phyloP scores from a whole-genome alignment of 73 alveolate species.

The Paramecium primaurelia region DNA sequence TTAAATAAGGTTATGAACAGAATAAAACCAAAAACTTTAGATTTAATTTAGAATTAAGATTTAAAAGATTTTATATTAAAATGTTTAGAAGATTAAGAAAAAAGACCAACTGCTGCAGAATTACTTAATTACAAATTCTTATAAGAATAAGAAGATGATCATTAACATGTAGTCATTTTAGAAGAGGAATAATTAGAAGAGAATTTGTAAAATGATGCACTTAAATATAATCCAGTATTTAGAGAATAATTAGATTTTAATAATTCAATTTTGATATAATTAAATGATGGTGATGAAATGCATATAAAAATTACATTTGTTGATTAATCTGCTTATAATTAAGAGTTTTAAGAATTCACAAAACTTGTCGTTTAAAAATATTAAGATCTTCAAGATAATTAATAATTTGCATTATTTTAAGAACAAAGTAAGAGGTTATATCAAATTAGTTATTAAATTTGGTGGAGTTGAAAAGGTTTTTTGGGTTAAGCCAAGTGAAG shows the following conservation, averaged over 20 bases:
- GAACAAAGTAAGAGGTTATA: not conserved
- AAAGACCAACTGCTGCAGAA: slow-evolving; percentile 60
- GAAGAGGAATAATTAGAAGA: not conserved
- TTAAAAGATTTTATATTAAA: slow-evolving; percentile 76
- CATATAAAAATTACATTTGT: not conserved
- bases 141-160: slow-evolving; percentile 56
- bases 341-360: not conserved
- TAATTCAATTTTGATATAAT: not conserved
- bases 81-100: slow-evolving; percentile 65
- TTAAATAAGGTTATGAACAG: slow-evolving; percentile 49
- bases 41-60: slow-evolving; percentile 72
- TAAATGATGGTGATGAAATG: slow-evolving; percentile 17
- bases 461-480: not conserved
- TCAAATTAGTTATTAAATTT: not conserved
- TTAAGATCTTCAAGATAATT: not conserved
- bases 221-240: not conserved
- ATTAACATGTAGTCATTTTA: slow-evolving; percentile 33
- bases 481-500: slow-evolving; percentile 13
- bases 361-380: not conserved
- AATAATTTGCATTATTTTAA: not conserved
- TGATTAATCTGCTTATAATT: not conserved
- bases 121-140: slow-evolving; percentile 49
- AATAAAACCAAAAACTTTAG: slow-evolving; percentile 66
- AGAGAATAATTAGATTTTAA: slow-evolving; percentile 15
- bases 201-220: not conserved